Evolutionary conservation across 345 rosid genomes (phyloP).

Genomic region (Carallia pectinifolia): DNA sequence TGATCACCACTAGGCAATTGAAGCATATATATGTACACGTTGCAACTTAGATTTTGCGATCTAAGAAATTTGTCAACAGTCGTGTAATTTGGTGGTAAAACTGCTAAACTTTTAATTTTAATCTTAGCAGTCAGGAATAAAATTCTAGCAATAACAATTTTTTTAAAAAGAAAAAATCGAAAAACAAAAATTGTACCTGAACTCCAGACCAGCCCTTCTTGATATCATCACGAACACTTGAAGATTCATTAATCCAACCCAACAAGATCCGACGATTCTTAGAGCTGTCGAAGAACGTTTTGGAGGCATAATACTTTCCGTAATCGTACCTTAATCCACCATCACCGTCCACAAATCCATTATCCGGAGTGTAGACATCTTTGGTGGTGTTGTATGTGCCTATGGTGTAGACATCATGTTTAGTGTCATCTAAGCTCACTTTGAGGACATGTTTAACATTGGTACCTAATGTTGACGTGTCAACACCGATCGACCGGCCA

Average conservation of each 20-base stretch:
- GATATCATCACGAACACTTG: slow-evolving; percentile 31
- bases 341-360: slow-evolving; percentile 39
- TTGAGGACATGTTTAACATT: slow-evolving; percentile 52
- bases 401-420: slow-evolving; percentile 47
- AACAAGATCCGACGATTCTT: slow-evolving; percentile 53
- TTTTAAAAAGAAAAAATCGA: neutral
- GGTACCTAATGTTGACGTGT: slow-evolving; percentile 15
- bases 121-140: neutral
- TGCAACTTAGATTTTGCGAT: too few species aligned
- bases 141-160: neutral
- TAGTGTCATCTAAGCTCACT: slow-evolving; percentile 47
- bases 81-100: too few species aligned
- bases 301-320: slow-evolving; percentile 74
- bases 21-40: too few species aligned
- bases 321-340: slow-evolving; percentile 59
- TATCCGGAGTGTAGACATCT: slow-evolving; percentile 50
- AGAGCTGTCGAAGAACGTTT: slow-evolving; percentile 56
- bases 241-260: slow-evolving; percentile 79
- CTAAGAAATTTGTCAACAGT: too few species aligned
- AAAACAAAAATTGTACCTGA: slow-evolving; percentile 43
- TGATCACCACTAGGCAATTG: too few species aligned
- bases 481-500: slow-evolving; percentile 23
- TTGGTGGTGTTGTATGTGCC: slow-evolving; percentile 35
- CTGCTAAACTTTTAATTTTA: too few species aligned
- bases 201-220: slow-evolving; percentile 71